Conservation (phyloP, 345 rosid genomes). For the Leavenworthia alabamica region DNA sequence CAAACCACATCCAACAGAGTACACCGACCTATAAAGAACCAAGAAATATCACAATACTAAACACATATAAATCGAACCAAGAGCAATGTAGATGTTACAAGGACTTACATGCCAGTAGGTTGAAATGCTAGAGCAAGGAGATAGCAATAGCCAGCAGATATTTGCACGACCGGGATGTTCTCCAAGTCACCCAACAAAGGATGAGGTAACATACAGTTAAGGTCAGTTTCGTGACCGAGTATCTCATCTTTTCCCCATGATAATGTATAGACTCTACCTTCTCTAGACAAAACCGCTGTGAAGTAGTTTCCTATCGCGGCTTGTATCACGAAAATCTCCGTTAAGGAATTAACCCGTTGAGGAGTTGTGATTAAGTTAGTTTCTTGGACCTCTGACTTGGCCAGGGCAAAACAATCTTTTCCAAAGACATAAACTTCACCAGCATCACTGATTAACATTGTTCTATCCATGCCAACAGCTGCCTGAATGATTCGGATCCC, state of each 20-base stretch:
- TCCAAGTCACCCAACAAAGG: slow-evolving; percentile 88
- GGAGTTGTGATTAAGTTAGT: slow-evolving; percentile 60
- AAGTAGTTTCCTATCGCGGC: slow-evolving; percentile 87
- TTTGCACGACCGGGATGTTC: slow-evolving; percentile 79
- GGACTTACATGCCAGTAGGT: slow-evolving; percentile 88
- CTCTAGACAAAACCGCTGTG: slow-evolving; percentile 87
- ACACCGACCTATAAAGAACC: slow-evolving; percentile 57
- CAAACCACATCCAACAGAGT: slow-evolving; percentile 97
- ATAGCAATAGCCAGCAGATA: slow-evolving; percentile 91
- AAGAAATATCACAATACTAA: slow-evolving; percentile 5
- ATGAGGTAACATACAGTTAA: slow-evolving; percentile 59
- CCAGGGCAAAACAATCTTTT: slow-evolving; percentile 71
- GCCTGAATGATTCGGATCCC: slow-evolving; percentile 94
- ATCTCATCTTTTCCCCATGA: slow-evolving; percentile 80
- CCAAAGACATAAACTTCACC: slow-evolving; percentile 85
- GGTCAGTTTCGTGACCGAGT: slow-evolving; percentile 80
- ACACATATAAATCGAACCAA: neutral
- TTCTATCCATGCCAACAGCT: slow-evolving; percentile 76
- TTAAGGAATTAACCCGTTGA: slow-evolving; percentile 69
- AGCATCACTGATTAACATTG: slow-evolving; percentile 88
- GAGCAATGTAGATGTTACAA: neutral
- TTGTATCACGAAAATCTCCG: slow-evolving; percentile 78
- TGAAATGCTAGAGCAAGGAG: slow-evolving; percentile 91
- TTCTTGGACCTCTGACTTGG: slow-evolving; percentile 59
- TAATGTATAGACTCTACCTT: slow-evolving; percentile 90